Evolutionary conservation across 164 flowering plant species (phyloP), one percentile per base, ranked within the genome.

Genomic region (Litsea cubeba): DNA sequence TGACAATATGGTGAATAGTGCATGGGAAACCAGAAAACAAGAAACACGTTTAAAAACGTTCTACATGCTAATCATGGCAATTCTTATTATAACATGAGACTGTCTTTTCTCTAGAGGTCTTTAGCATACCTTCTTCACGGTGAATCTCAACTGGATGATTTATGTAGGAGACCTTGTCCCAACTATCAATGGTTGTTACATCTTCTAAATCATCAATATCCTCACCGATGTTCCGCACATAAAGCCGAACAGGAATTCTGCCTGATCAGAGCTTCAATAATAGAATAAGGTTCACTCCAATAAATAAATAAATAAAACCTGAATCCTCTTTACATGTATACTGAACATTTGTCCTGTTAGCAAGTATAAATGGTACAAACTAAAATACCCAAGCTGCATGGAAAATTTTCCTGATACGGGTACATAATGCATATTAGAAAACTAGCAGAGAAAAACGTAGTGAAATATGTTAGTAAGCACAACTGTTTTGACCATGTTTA

Each of bases 181-280:
- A 96, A 73, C 83, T 85, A 70, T 90, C 89, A 81, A 91, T 62
- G 22, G 76, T 75, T 64, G 91, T 85, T 69, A 82, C 84, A 83
- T 88, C 93, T 83, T 84, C 94, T 51, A 91, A 74, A 63, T 92
- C 92, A 70, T 87, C 88, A 76, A 85, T 74, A 76, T 87, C 87
- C 74, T 90, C 85, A 26, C 54, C 77, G 49, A 91, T 71, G 75
- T 54, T 81, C 86, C 90, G 72, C 72, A 90, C 79, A 73, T 94
- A 96, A 83, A 94, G 83, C 28, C 99, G 88, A 73, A 96, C 91
- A 32, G 99, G 98, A 84, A 92, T 78, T 82, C 91, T 87, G 83
- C 88, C 99, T 96, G 88, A 75, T 65, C 76, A 85, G 30, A 74
- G 58, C 62, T 65, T 74, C 80, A 75, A 69, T 50, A 73, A 60